Evolutionary conservation across 2,329 filamentous ascomycete genomes (phyloP).

Genomic region (Phialophora chinensis): DNA sequence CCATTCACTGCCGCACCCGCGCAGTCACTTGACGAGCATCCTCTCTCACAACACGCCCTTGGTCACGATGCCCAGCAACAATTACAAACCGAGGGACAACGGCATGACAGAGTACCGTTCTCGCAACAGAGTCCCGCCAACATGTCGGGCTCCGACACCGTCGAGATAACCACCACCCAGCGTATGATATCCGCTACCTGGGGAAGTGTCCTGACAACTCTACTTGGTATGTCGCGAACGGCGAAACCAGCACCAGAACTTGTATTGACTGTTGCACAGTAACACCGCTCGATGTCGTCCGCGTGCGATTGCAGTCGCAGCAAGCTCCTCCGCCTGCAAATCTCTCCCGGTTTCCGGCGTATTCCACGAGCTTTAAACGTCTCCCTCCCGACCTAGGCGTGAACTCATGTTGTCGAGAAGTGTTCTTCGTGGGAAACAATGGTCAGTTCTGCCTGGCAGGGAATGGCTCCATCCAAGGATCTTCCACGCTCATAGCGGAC

Average conservation of each 20-base stretch:
- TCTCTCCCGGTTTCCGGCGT: slow-evolving; percentile 63
- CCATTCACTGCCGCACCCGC: slow-evolving; percentile 31
- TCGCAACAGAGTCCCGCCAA: slow-evolving; percentile 30
- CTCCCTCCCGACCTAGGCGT: slow-evolving; percentile 86
- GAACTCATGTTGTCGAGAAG: slow-evolving; percentile 92
- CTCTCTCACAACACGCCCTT: slow-evolving; percentile 29
- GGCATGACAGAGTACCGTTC: slow-evolving; percentile 40
- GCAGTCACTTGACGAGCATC: slow-evolving; percentile 32
- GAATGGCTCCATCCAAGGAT: slow-evolving; percentile 48
- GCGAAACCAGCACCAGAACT: slow-evolving; percentile 9
- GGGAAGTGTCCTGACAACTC: slow-evolving; percentile 85
- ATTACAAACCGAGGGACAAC: slow-evolving; percentile 32
- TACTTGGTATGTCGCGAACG: slow-evolving; percentile 72
- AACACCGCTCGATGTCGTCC: slow-evolving; percentile 94
- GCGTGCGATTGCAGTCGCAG: slow-evolving; percentile 91
- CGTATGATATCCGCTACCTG: slow-evolving; percentile 95
- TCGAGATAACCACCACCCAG: slow-evolving; percentile 77
- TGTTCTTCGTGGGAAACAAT: slow-evolving; percentile 93
- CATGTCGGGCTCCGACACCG: slow-evolving; percentile 30
- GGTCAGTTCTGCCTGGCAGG: slow-evolving; percentile 80
- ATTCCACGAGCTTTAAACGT: slow-evolving; percentile 62
- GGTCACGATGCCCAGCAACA: slow-evolving; percentile 30
- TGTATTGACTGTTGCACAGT: slow-evolving; percentile 59
- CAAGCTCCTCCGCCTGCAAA: slow-evolving; percentile 58
- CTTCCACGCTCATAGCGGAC: slow-evolving; percentile 60